Base-by-base conservation (phyloP, 805 yeast species). In the Wickerhamomyces bovis region DNA sequence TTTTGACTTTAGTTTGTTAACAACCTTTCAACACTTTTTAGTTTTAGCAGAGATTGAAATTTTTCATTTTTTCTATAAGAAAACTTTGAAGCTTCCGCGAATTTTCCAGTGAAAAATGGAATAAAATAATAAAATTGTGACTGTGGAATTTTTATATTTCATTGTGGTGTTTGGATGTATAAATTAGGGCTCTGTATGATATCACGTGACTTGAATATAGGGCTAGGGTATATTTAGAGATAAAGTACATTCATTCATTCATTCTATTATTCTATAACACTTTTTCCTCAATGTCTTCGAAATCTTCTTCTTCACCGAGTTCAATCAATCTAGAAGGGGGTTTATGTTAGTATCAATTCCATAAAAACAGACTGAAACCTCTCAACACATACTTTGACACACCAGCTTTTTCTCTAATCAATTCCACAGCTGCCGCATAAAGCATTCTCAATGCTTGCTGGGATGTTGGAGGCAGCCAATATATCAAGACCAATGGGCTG, bases 401-500 rank as follows among this genome's bases (percentile, higher is more conserved):
- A 38, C 64, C 64, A n/a, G 63, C 63, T 35, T 83, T 82, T 43
- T 78, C 81, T 63, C 92, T 75, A 47, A 90, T 75, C 53, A 83
- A 66, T 62, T 90, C 97, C 20, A 87, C 77, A 2, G 96, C 95
- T 5, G 94, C 95, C 1, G 97, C 97, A 57, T 89, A 89, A 42
- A 87, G 67, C 97, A 89, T 90, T 63, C 84, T 81, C 58, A 77
- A 72, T 46, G 85, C 86, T 61, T 84, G 92, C 16, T 86, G 83
- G n/a, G 88, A 74, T 0, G 95, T 88, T 22, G 83, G 83, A 4
- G 97, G 97, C 50, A 87, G 76, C 82, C 90, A 90, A 64, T 89
- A 90, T n/a, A 90, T 56, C 61, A 90, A 64, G 2, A 89, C 87
- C 51, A 85, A 73, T 3, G 96, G 97, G 10, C 78, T 73, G 41